Evolutionary conservation across 305 asterid genomes (phyloP), one percentile per base, ranked within the genome.

Genomic region (Rubia balearica): DNA sequence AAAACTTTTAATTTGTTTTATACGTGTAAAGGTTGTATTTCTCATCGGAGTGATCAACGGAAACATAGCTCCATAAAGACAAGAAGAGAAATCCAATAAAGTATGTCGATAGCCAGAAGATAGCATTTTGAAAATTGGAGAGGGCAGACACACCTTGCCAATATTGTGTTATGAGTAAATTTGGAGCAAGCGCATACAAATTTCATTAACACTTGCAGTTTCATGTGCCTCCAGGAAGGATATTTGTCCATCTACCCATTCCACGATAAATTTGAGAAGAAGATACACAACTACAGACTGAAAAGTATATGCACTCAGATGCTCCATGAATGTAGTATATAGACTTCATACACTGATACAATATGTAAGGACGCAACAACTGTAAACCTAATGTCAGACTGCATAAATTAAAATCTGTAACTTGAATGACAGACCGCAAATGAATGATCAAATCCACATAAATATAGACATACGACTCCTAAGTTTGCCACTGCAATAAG

Each of bases 231-330:
- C 97, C 62, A 93, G 81, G 87, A 86, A 86, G 83, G 74, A 83
- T 76, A 91, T 91, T 89, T 93, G 98, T 66, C 95, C 97, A 38
- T 85, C 95, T 83, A 93, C 96, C 98, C 97, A 93, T 76, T 86
- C 88, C 71, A 90, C 88, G 63, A 88, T 96, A 82, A 86, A 90
- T 82, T 86, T 93, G 83, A 93, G 96, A 60, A 93, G 83, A 78
- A 85, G 92, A 84, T 93, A 91, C 83, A 93, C 87, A 69, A 93
- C 87, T 75, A 81, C 74, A 79, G 88, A 79, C 97, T 93, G n/a
- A n/a, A n/a, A n/a, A n/a, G n/a, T n/a, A n/a, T n/a, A n/a, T n/a
- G n/a, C n/a, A n/a, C n/a, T n/a, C n/a, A n/a, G n/a, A n/a, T n/a
- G n/a, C n/a, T n/a, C n/a, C n/a, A n/a, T n/a, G n/a, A n/a, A n/a